Evolutionary conservation across 2,329 filamentous ascomycete species (phyloP), one percentile per base, ranked within the genome.

Genomic region (Dothistroma septosporum): DNA sequence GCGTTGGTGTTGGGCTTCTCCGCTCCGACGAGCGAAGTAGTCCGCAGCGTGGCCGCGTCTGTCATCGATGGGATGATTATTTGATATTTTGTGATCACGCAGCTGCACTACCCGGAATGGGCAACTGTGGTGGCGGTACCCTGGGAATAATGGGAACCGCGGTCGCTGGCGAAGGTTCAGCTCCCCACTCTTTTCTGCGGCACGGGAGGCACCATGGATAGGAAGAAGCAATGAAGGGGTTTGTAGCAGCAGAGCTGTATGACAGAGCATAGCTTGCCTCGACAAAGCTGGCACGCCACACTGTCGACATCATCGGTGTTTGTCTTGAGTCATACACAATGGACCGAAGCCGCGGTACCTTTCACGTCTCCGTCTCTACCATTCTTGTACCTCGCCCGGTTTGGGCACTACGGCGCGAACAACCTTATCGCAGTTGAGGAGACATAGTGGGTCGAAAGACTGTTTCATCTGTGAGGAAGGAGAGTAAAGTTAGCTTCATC

Each of bases 381-480:
- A 77, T 55, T 75, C 73, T 61, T 75, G 72, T 10, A 74, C 71
- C 68, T 85, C 82, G 2, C 80, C 82, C 19, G 74, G 66, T 59
- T 74, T 76, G 8, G 82, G 80, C 64, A 72, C 67, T 65, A 83
- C 78, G 44, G 81, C 76, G n/a, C 85, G 76, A n/a, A 87, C 80
- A 62, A 87, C 79, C 74, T 87, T 87, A 72, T 87, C 84, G 68
- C 83, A 85, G 66, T 87, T 87, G 28, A 87, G 77, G 66, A 87
- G 70, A 67, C 84, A 85, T 48, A 91, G 77, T 2, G 90, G 90
- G 74, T 94, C 91, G 64, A 92, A 88, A 0, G 90, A 88, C 69
- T 86, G 81, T 79, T 94, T 94, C 73, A 93, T 85, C 87, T 90
- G 65, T 63, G 59, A 24, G 35, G 7, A 50, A 32, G 28, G 19